These are phyloP conservation scores for Funneliformis mosseae DNA, from an alignment of 192 early-diverging fungal genomes.

Conservation along the genomic window DNA sequence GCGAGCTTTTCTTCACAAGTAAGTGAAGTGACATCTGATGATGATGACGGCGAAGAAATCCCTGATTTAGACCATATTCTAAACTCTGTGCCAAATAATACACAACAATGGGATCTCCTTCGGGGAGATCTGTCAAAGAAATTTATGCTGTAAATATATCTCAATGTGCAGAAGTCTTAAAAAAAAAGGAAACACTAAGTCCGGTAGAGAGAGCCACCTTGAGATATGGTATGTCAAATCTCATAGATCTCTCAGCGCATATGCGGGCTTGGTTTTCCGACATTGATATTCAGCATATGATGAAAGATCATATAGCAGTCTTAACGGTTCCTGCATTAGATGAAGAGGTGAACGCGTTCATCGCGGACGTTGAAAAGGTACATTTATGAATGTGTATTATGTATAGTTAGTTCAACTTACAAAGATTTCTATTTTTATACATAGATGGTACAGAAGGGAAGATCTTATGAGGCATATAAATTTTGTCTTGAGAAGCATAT, in stretches of 20 bases:
- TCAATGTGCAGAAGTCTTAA: slow-evolving; percentile 19
- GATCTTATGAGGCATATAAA: neutral
- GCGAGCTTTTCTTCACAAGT: neutral
- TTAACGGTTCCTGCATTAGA: slow-evolving; percentile 16
- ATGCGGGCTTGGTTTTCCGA: slow-evolving; percentile 25
- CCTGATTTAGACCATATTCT: slow-evolving; percentile 19
- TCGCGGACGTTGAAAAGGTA: slow-evolving; percentile 22
- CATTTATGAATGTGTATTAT: neutral
- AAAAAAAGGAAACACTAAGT: slow-evolving; percentile 27
- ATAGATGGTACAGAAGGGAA: neutral
- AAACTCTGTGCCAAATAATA: slow-evolving; percentile 6
- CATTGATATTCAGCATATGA: slow-evolving; percentile 17
- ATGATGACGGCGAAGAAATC: slow-evolving; percentile 20
- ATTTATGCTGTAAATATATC: slow-evolving; percentile 27
- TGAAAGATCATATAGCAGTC: slow-evolving; percentile 15
- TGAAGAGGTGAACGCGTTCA: slow-evolving; percentile 28
- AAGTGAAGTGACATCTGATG: neutral
- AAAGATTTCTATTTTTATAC: neutral
- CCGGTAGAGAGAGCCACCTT: slow-evolving; percentile 18
- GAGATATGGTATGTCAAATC: slow-evolving; percentile 19
- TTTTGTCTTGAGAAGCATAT: slow-evolving; percentile 5
- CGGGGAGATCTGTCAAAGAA: slow-evolving; percentile 18
- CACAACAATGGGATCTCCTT: slow-evolving; percentile 28
- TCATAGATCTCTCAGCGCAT: slow-evolving; percentile 33
- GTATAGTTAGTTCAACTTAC: neutral